These are phyloP conservation scores for Termitomyces sp. DNA, from an alignment of 768 basidiomycete genomes.

Conservation along the genomic window DNA sequence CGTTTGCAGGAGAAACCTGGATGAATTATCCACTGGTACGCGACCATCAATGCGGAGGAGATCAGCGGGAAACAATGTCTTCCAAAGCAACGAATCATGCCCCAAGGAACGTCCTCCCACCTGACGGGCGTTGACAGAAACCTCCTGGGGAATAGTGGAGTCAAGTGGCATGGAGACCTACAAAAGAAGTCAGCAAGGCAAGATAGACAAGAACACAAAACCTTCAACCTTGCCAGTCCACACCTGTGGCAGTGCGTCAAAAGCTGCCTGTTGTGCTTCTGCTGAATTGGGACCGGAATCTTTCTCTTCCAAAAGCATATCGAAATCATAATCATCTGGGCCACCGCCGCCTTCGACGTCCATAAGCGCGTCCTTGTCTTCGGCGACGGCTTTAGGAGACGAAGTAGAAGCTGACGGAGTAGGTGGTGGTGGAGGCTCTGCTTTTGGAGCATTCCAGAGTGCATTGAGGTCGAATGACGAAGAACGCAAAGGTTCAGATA, in stretches of 20 bases:
- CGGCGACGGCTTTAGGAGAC: constrained; percentile 20
- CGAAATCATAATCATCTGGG: constrained; percentile 78
- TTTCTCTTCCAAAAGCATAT: constrained; percentile 76
- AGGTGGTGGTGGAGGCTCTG: constrained; percentile 14
- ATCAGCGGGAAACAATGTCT: constrained; percentile 66
- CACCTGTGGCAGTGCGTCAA: constrained; percentile 55
- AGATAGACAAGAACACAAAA: not conserved
- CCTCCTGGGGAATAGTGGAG: constrained; percentile 61
- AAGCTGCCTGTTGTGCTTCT: constrained; percentile 40
- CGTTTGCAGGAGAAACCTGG: constrained; percentile 74
- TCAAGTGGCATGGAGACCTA: constrained; percentile 82
- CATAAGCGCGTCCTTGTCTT: constrained; percentile 37
- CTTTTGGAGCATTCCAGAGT: constrained; percentile 59
- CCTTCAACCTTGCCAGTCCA: constrained; percentile 70
- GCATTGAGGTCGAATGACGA: constrained; percentile 68
- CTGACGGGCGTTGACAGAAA: constrained; percentile 66
- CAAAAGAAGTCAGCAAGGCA: constrained; percentile 7
- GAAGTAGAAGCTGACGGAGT: constrained; percentile 19
- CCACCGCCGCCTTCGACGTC: constrained; percentile 36
- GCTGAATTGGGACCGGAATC: constrained; percentile 31
- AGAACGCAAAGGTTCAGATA: constrained; percentile 39
- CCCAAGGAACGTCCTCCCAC: constrained; percentile 68
- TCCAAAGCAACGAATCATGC: constrained; percentile 61
- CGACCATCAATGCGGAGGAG: constrained; percentile 78
- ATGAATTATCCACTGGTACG: constrained; percentile 70